phyloP scores from a whole-genome alignment of 768 basidiomycete species.

The Boletus tylopilopsis region DNA sequence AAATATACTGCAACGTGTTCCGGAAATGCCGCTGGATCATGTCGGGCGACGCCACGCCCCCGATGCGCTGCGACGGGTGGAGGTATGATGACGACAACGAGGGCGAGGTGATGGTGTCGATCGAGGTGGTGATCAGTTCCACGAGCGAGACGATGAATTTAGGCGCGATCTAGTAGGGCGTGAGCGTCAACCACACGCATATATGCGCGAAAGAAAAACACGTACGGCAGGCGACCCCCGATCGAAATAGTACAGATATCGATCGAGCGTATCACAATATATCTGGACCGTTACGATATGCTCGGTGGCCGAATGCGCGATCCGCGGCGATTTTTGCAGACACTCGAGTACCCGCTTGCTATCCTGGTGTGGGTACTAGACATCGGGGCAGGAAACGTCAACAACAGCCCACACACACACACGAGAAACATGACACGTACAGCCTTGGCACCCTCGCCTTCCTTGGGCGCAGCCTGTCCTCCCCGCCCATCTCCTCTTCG shows the following conservation, averaged over 20 bases:
- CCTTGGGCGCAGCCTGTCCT: no score
- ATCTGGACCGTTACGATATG: conserved; percentile 96
- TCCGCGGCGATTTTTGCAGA: conserved; percentile 92
- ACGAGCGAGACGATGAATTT: conserved; percentile 97
- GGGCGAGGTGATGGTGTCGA: conserved; percentile 85
- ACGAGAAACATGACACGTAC: no score
- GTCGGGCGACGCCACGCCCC: conserved; percentile 89
- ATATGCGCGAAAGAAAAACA: no score
- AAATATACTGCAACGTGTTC: conserved; percentile 84
- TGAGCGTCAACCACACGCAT: no score
- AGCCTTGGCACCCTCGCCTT: conserved; percentile 44
- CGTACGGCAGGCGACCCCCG: conserved; percentile 87
- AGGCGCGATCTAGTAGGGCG: conserved; percentile 67
- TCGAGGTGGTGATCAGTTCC: conserved; percentile 90
- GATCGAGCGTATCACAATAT: conserved; percentile 94
- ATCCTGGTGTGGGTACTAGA: conserved; percentile 83
- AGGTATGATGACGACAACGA: conserved; percentile 47
- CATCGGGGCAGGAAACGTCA: no score
- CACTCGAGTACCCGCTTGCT: conserved; percentile 98
- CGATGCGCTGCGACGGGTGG: conserved; percentile 86
- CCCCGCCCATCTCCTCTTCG: conserved; percentile 32
- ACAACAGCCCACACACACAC: no score
- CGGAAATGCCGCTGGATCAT: conserved; percentile 93
- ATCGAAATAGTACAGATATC: conserved; percentile 95
- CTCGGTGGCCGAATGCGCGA: conserved; percentile 94